These are phyloP conservation scores for Zalaria obscura DNA, from an alignment of 2,329 filamentous ascomycete genomes.

Conservation along the genomic window DNA sequence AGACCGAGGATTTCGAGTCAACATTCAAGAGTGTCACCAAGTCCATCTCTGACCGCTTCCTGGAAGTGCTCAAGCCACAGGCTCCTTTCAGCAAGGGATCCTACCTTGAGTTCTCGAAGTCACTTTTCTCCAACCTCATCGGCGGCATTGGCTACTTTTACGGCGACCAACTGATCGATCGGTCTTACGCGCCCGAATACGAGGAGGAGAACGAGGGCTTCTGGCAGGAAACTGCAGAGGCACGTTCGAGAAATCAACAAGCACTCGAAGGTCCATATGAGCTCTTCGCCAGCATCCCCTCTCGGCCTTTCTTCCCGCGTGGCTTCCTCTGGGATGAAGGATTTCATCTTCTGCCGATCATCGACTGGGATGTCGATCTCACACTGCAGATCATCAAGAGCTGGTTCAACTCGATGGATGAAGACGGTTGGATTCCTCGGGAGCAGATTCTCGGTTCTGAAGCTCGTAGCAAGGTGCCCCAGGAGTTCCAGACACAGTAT, in stretches of 20 bases:
- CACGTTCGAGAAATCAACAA: slow-evolving; percentile 53
- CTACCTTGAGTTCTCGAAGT: slow-evolving; percentile 69
- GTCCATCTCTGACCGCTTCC: slow-evolving; percentile 62
- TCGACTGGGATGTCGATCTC: slow-evolving; percentile 89
- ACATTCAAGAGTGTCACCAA: slow-evolving; percentile 53
- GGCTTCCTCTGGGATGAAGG: slow-evolving; percentile 98
- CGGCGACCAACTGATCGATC: slow-evolving; percentile 75
- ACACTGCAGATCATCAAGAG: slow-evolving; percentile 77
- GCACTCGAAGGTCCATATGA: slow-evolving; percentile 69
- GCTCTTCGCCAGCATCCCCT: slow-evolving; percentile 83
- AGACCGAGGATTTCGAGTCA: slow-evolving; percentile 48
- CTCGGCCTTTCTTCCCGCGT: slow-evolving; percentile 86
- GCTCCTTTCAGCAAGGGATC: slow-evolving; percentile 57
- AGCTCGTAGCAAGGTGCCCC: slow-evolving; percentile 85
- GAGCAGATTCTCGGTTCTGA: slow-evolving; percentile 90
- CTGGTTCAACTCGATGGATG: slow-evolving; percentile 93
- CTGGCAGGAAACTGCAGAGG: slow-evolving; percentile 81
- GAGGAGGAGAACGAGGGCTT: slow-evolving; percentile 92
- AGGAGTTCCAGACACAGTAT: slow-evolving; percentile 89
- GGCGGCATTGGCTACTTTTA: slow-evolving; percentile 95
- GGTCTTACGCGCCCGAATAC: slow-evolving; percentile 82
- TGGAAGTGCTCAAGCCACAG: slow-evolving; percentile 55
- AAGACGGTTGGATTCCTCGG: slow-evolving; percentile 92
- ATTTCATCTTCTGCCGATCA: slow-evolving; percentile 80
- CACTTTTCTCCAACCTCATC: slow-evolving; percentile 84